phyloP scores from a whole-genome alignment of 2,329 filamentous ascomycete genomes.

The Arachnomyces sp. region DNA sequence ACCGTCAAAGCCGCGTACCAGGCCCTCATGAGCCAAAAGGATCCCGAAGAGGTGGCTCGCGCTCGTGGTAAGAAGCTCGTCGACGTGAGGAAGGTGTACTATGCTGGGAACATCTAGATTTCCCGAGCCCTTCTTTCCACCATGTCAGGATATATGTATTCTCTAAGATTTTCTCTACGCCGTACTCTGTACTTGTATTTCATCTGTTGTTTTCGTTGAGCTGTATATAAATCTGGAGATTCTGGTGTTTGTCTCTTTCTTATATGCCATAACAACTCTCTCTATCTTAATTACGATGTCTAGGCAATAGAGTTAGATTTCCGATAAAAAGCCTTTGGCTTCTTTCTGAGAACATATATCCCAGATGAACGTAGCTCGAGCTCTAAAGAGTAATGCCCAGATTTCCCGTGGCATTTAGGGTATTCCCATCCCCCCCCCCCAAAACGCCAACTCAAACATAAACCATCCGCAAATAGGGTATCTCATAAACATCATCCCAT shows the following conservation, averaged over 20 bases:
- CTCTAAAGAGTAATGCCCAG: too few species aligned
- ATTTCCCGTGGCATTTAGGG: too few species aligned
- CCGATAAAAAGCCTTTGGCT: too few species aligned
- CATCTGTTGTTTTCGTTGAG: background rate
- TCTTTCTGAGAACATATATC: too few species aligned
- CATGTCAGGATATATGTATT: constrained; percentile 11
- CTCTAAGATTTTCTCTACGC: constrained; percentile 7
- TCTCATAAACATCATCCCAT: constrained; percentile 1
- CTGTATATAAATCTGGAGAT: background rate
- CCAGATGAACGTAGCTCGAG: too few species aligned
- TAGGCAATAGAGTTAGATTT: too few species aligned
- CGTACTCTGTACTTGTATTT: background rate
- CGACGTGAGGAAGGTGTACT: constrained; percentile 94
- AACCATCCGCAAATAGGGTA: background rate
- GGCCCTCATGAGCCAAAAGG: constrained; percentile 70
- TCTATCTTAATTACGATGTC: too few species aligned
- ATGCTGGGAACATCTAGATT: constrained; percentile 62
- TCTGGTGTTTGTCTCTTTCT: too few species aligned
- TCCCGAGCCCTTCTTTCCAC: constrained; percentile 9
- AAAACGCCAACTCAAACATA: constrained; percentile 7
- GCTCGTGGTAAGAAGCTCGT: constrained; percentile 91
- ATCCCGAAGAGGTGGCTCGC: constrained; percentile 83
- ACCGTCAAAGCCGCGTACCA: constrained; percentile 84
- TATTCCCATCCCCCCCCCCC: constrained; percentile 7
- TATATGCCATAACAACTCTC: too few species aligned